Conservation (phyloP, 148 eudicot species). For the Fagopyrum tataricum region DNA sequence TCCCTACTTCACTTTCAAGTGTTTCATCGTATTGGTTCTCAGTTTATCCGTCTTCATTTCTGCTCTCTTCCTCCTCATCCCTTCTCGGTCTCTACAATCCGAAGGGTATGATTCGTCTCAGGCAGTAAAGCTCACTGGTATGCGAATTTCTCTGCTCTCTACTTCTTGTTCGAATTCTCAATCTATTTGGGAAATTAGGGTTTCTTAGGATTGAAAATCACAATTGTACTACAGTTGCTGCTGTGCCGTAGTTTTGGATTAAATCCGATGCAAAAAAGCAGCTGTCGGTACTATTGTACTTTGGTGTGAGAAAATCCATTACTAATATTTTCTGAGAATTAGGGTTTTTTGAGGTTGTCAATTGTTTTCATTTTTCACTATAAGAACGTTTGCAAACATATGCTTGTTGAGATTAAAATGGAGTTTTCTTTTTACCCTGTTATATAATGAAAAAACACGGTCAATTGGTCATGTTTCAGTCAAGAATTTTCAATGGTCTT, state of each 20-base stretch:
- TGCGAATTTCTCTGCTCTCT: not conserved
- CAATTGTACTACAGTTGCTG: no score
- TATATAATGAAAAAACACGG: no score
- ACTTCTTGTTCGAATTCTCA: not conserved
- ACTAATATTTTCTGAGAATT: not conserved
- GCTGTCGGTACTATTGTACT: not conserved
- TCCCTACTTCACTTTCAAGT: not conserved
- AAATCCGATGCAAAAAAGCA: no score
- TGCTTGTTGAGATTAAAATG: no score
- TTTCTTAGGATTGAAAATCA: not conserved
- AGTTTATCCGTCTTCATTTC: constrained; percentile 7
- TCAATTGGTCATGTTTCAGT: no score
- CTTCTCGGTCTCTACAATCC: not conserved
- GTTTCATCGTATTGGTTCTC: constrained; percentile 5
- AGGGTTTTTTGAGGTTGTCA: not conserved
- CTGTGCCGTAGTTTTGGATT: no score
- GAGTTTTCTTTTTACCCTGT: no score
- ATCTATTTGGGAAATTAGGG: not conserved
- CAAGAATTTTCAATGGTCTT: no score
- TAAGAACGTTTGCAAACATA: no score
- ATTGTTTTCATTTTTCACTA: no score
- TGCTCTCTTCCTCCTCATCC: not conserved
- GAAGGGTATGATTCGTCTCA: constrained; percentile 6
- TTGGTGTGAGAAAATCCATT: not conserved
- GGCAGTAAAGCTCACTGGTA: constrained; percentile 1